Evolutionary conservation across 345 rosid species (phyloP).

Genomic region (Euclidium syriacum): DNA sequence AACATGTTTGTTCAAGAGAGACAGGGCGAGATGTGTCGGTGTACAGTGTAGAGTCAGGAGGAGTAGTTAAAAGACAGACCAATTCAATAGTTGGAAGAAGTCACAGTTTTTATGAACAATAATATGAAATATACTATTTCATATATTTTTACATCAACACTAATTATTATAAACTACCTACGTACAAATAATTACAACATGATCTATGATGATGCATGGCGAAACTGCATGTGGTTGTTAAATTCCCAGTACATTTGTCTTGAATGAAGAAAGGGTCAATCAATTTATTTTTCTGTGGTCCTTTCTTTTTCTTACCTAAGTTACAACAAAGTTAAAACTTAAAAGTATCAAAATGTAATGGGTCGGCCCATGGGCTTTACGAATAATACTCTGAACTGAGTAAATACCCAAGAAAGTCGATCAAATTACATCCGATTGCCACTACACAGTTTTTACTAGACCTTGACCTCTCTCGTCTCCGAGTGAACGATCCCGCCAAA

Average conservation of each 20-base stretch:
- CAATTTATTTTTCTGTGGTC: slow-evolving; percentile 15
- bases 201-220: slow-evolving; percentile 12
- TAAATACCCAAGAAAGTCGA: background rate
- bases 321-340: background rate
- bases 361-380: slow-evolving; percentile 21
- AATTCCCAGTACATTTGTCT: no score
- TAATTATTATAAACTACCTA: no score
- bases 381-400: no score
- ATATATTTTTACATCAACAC: no score
- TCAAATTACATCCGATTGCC: background rate
- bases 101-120: background rate
- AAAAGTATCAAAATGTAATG: background rate
- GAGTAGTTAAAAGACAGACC: slow-evolving; percentile 22
- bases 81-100: slow-evolving; percentile 19
- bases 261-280: slow-evolving; percentile 29
- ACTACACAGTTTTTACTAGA: background rate
- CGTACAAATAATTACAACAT: slow-evolving; percentile 2
- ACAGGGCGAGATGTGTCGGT: slow-evolving; percentile 11
- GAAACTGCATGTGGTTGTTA: slow-evolving; percentile 31
- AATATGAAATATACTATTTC: no score
- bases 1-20: background rate
- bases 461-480: slow-evolving; percentile 4
- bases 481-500: slow-evolving; percentile 16
- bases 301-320: background rate
- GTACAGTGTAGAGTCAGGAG: background rate